These are phyloP conservation scores for Aspergillus diversus DNA, from an alignment of 495 filamentous ascomycete genomes.

Conservation along the genomic window DNA sequence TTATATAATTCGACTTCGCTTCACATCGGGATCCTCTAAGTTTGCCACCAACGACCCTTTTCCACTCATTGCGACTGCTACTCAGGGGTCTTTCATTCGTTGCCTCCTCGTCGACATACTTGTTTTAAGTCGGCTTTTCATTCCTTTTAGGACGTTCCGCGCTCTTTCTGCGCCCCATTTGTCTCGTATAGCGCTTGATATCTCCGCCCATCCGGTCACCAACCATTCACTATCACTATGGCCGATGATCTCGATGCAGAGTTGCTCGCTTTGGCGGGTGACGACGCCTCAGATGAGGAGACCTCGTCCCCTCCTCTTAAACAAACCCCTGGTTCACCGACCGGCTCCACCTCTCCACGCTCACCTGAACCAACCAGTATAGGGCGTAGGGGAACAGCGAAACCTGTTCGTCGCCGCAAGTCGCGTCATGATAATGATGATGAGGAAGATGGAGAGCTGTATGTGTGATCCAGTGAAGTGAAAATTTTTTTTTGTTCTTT, in stretches of 20 bases:
- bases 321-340: slow-evolving; percentile 35
- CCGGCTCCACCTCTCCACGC: slow-evolving; percentile 40
- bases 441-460: slow-evolving; percentile 80
- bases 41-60: slow-evolving; percentile 23
- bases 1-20: slow-evolving; percentile 15
- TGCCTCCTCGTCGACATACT: neutral
- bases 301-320: slow-evolving; percentile 44
- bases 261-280: slow-evolving; percentile 83
- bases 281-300: slow-evolving; percentile 59
- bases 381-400: slow-evolving; percentile 52
- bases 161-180: neutral
- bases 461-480: slow-evolving; percentile 46
- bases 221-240: slow-evolving; percentile 38
- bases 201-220: slow-evolving; percentile 16
- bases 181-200: slow-evolving; percentile 19
- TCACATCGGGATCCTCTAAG: neutral
- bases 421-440: slow-evolving; percentile 53
- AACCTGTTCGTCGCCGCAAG: slow-evolving; percentile 46
- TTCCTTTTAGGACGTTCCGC: slow-evolving; percentile 7
- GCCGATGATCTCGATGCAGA: slow-evolving; percentile 82
- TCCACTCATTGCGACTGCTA: slow-evolving; percentile 17
- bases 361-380: slow-evolving; percentile 42
- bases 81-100: slow-evolving; percentile 16
- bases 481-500: slow-evolving; percentile 1
- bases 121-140: slow-evolving; percentile 12